A percentile compares a stretch with the other conserved stretches of the same genome.
These are phyloP conservation scores for Aureobasidium subglaciale DNA, from an alignment of 2,329 filamentous ascomycete species.

Conservation along the genomic window DNA sequence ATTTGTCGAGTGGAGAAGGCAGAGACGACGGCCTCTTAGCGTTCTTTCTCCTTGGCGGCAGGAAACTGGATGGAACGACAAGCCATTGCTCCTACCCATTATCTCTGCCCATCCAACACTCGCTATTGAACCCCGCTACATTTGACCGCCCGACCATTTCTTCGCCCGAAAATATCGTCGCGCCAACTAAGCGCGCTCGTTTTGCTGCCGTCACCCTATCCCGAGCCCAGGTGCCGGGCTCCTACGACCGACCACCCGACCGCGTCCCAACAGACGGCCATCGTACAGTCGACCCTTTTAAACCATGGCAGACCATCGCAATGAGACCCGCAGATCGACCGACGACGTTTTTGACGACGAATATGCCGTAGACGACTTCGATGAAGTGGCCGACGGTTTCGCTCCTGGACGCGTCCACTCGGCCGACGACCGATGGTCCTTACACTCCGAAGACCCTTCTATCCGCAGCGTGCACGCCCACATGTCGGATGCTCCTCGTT, in stretches of 20 bases:
- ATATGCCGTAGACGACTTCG: conserved; percentile 35
- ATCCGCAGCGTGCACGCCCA: conserved; percentile 28
- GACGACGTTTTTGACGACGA: conserved; percentile 44
- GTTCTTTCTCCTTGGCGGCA: background rate
- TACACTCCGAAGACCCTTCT: conserved; percentile 21
- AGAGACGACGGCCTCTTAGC: background rate
- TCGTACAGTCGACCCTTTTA: background rate
- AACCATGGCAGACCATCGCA: conserved; percentile 8
- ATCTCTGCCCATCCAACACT: conserved; percentile 11
- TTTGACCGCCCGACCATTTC: background rate
- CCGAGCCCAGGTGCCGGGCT: conserved; percentile 12
- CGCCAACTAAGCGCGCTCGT: conserved; percentile 8
- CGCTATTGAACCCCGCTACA: background rate
- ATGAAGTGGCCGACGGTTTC: conserved; percentile 42
- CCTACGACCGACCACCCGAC: conserved; percentile 4
- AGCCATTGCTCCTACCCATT: background rate
- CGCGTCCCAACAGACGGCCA: background rate
- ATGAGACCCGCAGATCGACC: background rate
- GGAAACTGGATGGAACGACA: background rate
- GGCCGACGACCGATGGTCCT: conserved; percentile 18
- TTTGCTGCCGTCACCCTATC: conserved; percentile 6
- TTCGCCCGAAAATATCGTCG: background rate
- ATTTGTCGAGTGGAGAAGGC: background rate
- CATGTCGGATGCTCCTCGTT: conserved; percentile 17
- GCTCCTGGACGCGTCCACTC: conserved; percentile 30